These are phyloP conservation scores for Stropharia rugosoannulata DNA, from an alignment of 768 basidiomycete genomes.

Conservation along the genomic window DNA sequence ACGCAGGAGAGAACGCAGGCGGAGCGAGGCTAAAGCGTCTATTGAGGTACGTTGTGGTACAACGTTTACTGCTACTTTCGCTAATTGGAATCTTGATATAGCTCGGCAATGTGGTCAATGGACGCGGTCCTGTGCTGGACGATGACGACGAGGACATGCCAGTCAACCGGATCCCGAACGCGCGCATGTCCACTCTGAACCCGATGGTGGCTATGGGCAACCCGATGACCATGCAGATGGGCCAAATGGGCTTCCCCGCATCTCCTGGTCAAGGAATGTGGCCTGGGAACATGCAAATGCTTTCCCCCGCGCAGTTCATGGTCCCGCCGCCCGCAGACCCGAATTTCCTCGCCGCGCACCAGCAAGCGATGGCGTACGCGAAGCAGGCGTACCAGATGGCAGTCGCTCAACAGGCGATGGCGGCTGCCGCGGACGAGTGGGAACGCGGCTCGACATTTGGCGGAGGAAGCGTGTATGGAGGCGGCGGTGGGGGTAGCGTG, in stretches of 20 bases:
- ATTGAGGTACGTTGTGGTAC: slow-evolving; percentile 65
- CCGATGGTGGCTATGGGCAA: slow-evolving; percentile 43
- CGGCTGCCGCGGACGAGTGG: slow-evolving; percentile 89
- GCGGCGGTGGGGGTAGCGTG: slow-evolving; percentile 29
- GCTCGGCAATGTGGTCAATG: slow-evolving; percentile 90
- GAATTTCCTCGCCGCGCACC: slow-evolving; percentile 69
- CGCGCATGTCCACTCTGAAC: slow-evolving; percentile 41
- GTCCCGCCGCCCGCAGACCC: slow-evolving; percentile 50
- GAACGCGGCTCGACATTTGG: slow-evolving; percentile 70
- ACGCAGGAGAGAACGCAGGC: slow-evolving; percentile 67
- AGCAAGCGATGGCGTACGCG: slow-evolving; percentile 83
- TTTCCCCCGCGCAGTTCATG: slow-evolving; percentile 44
- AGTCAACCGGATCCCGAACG: slow-evolving; percentile 40
- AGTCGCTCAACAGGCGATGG: slow-evolving; percentile 89
- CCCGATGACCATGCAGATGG: slow-evolving; percentile 35
- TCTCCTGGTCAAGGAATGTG: slow-evolving; percentile 12
- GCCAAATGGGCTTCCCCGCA: slow-evolving; percentile 27
- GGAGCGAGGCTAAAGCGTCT: slow-evolving; percentile 83
- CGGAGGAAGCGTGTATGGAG: slow-evolving; percentile 48
- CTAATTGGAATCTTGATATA: slow-evolving; percentile 27
- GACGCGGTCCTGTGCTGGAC: slow-evolving; percentile 60
- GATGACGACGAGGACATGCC: slow-evolving; percentile 54
- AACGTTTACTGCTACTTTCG: not conserved
- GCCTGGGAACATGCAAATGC: slow-evolving; percentile 31
- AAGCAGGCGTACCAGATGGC: slow-evolving; percentile 91